Percentiles rank a stretch among this genome's conserved stretches.
These are phyloP conservation scores for Ensete glaucum DNA, from an alignment of 176 grass and related monocot genomes.

Conservation along the genomic window DNA sequence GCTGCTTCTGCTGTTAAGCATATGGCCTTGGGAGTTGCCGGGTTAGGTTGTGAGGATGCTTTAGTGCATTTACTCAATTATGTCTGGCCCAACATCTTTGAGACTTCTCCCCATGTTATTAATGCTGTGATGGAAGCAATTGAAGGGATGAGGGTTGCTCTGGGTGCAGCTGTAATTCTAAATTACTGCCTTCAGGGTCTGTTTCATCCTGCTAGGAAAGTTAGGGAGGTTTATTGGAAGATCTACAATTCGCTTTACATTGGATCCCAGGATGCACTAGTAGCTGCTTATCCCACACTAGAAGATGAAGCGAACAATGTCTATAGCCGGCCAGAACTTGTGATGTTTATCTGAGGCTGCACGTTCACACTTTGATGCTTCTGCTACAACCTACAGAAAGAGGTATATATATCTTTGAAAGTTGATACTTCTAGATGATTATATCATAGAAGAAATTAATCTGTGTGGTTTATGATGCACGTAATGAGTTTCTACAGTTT, in stretches of 20 bases:
- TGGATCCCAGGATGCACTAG: conserved; percentile 76
- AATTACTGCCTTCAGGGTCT: conserved; percentile 96
- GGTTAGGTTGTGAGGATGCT: conserved; percentile 96
- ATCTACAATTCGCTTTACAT: conserved; percentile 97
- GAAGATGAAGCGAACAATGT: conserved; percentile 53
- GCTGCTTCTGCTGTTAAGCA: conserved; percentile 94
- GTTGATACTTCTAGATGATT: background rate
- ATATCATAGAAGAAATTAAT: background rate
- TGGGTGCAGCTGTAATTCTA: conserved; percentile 75
- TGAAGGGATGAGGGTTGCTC: conserved; percentile 91
- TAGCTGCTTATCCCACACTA: conserved; percentile 62
- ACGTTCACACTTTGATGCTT: background rate
- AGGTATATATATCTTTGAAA: background rate
- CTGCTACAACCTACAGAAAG: background rate
- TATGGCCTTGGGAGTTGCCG: conserved; percentile 89
- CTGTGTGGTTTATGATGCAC: background rate
- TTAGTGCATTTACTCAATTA: conserved; percentile 92
- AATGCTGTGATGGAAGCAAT: conserved; percentile 96
- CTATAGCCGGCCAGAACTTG: conserved; percentile 63
- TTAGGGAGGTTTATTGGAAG: conserved; percentile 98
- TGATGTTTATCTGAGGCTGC: conserved; percentile 33
- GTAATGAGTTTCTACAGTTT: background rate
- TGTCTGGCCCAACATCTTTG: conserved; percentile 96
- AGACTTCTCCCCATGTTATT: conserved; percentile 88
- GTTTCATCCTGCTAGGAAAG: conserved; percentile 94